A percentile compares a stretch with the other conserved stretches of the same genome.
phyloP scores from a whole-genome alignment of 179 eudicot genomes.

The Nepenthes alata region DNA sequence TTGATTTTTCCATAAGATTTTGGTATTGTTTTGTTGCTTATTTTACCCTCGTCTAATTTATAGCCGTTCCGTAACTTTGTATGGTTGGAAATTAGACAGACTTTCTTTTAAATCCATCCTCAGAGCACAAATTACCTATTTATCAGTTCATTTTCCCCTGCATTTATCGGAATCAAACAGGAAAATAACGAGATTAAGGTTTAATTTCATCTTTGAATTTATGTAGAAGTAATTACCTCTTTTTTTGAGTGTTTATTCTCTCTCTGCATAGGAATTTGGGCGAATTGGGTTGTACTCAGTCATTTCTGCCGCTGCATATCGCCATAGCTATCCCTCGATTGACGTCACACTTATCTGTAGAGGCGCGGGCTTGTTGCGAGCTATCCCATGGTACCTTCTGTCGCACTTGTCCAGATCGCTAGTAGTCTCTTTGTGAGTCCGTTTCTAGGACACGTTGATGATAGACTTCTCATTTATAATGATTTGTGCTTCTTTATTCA shows the following conservation, averaged over 20 bases:
- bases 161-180: too few species aligned
- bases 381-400: slow-evolving; percentile 89
- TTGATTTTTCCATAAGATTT: too few species aligned
- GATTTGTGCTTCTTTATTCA: neutral
- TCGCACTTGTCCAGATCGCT: slow-evolving; percentile 95
- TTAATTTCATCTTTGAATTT: neutral
- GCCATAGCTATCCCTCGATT: slow-evolving; percentile 27
- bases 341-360: slow-evolving; percentile 42
- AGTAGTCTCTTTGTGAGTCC: slow-evolving; percentile 74
- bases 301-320: slow-evolving; percentile 53
- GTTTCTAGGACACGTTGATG: slow-evolving; percentile 21
- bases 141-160: too few species aligned
- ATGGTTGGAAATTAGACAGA: too few species aligned
- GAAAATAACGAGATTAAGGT: neutral
- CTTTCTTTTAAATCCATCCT: too few species aligned
- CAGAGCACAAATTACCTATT: too few species aligned
- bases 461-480: neutral
- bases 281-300: slow-evolving; percentile 63
- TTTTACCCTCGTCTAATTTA: too few species aligned
- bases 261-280: slow-evolving; percentile 41
- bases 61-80: too few species aligned
- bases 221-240: neutral
- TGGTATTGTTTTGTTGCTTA: too few species aligned
- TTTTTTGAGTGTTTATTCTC: neutral
- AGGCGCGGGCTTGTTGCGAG: slow-evolving; percentile 63